Conservation (phyloP, 768 basidiomycete species). For the Tephrocybe sp. region DNA sequence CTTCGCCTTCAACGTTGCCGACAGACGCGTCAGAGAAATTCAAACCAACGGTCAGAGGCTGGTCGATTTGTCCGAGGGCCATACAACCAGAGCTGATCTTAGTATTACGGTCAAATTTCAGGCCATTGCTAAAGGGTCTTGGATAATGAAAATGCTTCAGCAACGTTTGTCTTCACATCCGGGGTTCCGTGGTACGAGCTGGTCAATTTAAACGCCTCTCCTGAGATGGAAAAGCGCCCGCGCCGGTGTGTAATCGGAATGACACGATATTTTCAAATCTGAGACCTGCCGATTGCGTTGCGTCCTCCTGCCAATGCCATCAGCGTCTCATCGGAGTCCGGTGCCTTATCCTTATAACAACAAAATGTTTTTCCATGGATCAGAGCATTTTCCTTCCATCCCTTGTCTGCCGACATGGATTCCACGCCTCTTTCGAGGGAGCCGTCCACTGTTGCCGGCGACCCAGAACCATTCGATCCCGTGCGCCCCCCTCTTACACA, state of each 20-base stretch:
- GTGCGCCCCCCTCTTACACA: not conserved
- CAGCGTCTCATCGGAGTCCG: not conserved
- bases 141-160: too few relatives aligned
- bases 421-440: slow-evolving; percentile 13
- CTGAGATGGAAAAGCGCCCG: too few relatives aligned
- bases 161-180: too few relatives aligned
- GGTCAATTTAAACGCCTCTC: too few relatives aligned
- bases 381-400: not conserved
- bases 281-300: slow-evolving; percentile 5
- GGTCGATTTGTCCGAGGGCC: too few relatives aligned
- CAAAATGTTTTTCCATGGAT: not conserved
- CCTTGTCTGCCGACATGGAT: slow-evolving; percentile 3
- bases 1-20: too few relatives aligned
- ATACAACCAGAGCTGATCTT: too few relatives aligned
- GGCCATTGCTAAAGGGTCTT: too few relatives aligned
- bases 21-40: too few relatives aligned
- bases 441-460: slow-evolving; percentile 3
- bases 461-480: not conserved
- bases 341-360: not conserved
- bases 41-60: too few relatives aligned
- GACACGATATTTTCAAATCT: slow-evolving; percentile 1
- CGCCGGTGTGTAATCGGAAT: slow-evolving; percentile 2
- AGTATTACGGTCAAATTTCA: too few relatives aligned
- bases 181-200: too few relatives aligned
- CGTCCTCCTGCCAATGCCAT: not conserved